Evolutionary conservation across 2,329 filamentous ascomycete genomes (phyloP), one percentile per base, ranked within the genome.

Genomic region (Fusarium verticillioides): DNA sequence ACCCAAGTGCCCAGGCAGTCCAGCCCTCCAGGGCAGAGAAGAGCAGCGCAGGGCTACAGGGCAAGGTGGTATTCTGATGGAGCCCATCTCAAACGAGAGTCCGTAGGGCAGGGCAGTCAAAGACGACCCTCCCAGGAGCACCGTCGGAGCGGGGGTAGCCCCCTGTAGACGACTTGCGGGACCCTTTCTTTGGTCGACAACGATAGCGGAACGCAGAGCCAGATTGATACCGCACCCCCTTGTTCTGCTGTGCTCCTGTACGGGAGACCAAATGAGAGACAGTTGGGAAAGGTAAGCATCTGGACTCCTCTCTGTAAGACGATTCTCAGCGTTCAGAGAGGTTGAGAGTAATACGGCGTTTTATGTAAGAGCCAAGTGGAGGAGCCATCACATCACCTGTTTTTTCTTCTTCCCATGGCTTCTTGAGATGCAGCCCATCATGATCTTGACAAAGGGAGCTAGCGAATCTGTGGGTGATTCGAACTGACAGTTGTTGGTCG

Each of bases 21-120:
- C 63, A 73, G 70, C 70, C 70, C 57, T 73, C 40, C 70, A 70
- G 70, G 70, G 70, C 70, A 72, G 69, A 72, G 50, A 56, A 43
- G 23, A 36, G 40, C 40, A 58, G 40, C 64, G 37, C 69, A 72
- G 59, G 69, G 70, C 66, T 70, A 69, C 60, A 72, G 50, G 69
- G 59, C 59, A 58, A 54, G 36, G 54, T 69, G 36, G 43, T 57
- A 65, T 56, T 30, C 28, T 42, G 59, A 66, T 66, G 59, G 42
- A 63, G 63, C 30, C 61, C 50, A 54, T 54, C 50, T 42, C 50
- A 54, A 30, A 30, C 50, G 50, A 54, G 50, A 54, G 50, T 28
- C 50, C 53, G 61, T 73, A 73, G 70, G 70, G 70, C 70, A 73
- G 65, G 62, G 47, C 57, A 32, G 4, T 52, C 64, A 63, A 60